A percentile compares a stretch with the other conserved stretches of the same genome.
Evolutionary conservation across 768 basidiomycete species (phyloP).

Genomic region (Boletus edulis): DNA sequence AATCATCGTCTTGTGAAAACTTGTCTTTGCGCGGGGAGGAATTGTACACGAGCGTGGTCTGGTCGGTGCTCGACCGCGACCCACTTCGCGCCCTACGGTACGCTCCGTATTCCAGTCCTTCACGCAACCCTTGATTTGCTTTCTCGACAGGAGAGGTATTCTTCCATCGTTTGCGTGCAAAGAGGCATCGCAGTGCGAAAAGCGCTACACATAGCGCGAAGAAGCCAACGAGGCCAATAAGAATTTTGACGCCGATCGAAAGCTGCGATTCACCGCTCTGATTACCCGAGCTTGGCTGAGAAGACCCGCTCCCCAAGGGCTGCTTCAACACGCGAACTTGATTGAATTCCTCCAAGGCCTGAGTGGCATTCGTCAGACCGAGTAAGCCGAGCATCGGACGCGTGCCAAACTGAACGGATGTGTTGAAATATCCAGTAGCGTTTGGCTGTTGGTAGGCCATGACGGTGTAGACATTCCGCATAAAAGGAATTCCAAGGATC

Average conservation of each 20-base stretch:
- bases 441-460: constrained; percentile 60
- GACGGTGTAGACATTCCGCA: constrained; percentile 75
- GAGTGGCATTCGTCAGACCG: constrained; percentile 56
- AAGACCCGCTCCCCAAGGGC: constrained; percentile 39
- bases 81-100: constrained; percentile 37
- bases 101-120: constrained; percentile 13
- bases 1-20: constrained; percentile 9
- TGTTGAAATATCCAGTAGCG: constrained; percentile 44
- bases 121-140: constrained; percentile 12
- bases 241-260: constrained; percentile 59
- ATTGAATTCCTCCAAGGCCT: constrained; percentile 65
- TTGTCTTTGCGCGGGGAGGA: constrained; percentile 35
- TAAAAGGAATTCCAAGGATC: constrained; percentile 75
- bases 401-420: constrained; percentile 16
- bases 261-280: constrained; percentile 37
- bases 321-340: constrained; percentile 65
- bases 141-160: constrained; percentile 10
- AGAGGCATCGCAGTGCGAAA: constrained; percentile 54
- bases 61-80: constrained; percentile 25
- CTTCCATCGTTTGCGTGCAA: constrained; percentile 39
- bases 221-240: constrained; percentile 58
- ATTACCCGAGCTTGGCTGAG: constrained; percentile 5
- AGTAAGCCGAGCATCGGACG: constrained; percentile 58
- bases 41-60: constrained; percentile 37
- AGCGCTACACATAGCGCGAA: constrained; percentile 52